Evolutionary conservation across 148 eudicot species (phyloP).

Genomic region (Euryodendron excelsum): DNA sequence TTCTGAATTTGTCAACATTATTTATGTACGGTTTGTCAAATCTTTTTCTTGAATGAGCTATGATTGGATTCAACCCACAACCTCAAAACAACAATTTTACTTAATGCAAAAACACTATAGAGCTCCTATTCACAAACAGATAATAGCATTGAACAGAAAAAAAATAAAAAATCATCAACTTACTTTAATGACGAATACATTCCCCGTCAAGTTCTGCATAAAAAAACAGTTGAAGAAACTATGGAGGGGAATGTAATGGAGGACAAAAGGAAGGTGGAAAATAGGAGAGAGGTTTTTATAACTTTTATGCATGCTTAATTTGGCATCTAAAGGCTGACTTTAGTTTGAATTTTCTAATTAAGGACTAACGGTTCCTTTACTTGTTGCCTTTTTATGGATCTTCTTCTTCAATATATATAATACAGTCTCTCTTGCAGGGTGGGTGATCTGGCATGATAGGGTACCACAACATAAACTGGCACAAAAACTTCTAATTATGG

Average conservation of each 20-base stretch:
- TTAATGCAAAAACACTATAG: too few relatives aligned
- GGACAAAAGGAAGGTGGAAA: not conserved
- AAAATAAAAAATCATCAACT: not conserved
- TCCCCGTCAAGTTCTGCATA: too few relatives aligned
- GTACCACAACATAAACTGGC: not conserved
- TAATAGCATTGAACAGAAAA: too few relatives aligned
- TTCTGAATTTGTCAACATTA: too few relatives aligned
- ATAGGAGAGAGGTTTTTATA: constrained; percentile 1
- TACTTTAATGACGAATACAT: not conserved
- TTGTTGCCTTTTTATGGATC: constrained; percentile 5
- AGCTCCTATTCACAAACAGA: not conserved
- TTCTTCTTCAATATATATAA: not conserved
- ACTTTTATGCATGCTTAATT: not conserved
- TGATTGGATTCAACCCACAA: not conserved
- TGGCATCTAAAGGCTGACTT: constrained; percentile 14
- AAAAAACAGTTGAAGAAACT: not conserved
- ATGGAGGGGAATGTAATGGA: constrained; percentile 9
- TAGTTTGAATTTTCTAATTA: constrained; percentile 6
- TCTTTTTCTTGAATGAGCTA: not conserved
- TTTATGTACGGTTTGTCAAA: too few relatives aligned
- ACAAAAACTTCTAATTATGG: too few relatives aligned
- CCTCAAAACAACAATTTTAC: not conserved
- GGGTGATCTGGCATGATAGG: not conserved
- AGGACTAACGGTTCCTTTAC: not conserved
- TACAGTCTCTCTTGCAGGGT: not conserved